A percentile compares a stretch with the other conserved stretches of the same genome.
Conservation (phyloP, 345 rosid genomes). For the Salix caprea region DNA sequence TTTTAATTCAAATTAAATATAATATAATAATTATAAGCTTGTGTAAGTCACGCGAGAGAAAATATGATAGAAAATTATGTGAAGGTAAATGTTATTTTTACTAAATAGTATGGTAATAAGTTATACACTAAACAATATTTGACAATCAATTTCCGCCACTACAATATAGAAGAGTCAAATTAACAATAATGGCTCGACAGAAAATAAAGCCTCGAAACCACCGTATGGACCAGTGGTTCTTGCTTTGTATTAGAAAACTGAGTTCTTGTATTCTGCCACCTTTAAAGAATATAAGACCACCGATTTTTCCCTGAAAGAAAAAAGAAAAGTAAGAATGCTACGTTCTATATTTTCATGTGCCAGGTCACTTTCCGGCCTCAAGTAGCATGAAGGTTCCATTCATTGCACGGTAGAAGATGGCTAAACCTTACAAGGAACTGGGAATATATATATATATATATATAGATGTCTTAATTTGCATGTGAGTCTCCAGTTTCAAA, state of each 20-base stretch:
- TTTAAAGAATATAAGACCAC: slow-evolving; percentile 17
- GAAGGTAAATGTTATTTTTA: too few species aligned
- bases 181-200: background rate
- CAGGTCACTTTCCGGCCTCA: slow-evolving; percentile 12
- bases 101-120: too few species aligned
- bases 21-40: too few species aligned
- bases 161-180: background rate
- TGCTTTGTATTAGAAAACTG: slow-evolving; percentile 5
- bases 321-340: slow-evolving; percentile 12
- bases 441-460: too few species aligned
- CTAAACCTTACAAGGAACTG: background rate
- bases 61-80: too few species aligned
- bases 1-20: too few species aligned
- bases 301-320: slow-evolving; percentile 33
- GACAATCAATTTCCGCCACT: background rate
- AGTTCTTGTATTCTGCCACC: background rate
- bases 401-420: background rate
- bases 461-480: background rate
- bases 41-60: too few species aligned
- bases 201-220: background rate
- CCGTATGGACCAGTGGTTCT: slow-evolving; percentile 9
- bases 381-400: slow-evolving; percentile 1
- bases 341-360: slow-evolving; percentile 3
- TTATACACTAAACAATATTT: too few species aligned
- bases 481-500: background rate